phyloP scores from a whole-genome alignment of 345 rosid species.

The Citrus trifoliata region DNA sequence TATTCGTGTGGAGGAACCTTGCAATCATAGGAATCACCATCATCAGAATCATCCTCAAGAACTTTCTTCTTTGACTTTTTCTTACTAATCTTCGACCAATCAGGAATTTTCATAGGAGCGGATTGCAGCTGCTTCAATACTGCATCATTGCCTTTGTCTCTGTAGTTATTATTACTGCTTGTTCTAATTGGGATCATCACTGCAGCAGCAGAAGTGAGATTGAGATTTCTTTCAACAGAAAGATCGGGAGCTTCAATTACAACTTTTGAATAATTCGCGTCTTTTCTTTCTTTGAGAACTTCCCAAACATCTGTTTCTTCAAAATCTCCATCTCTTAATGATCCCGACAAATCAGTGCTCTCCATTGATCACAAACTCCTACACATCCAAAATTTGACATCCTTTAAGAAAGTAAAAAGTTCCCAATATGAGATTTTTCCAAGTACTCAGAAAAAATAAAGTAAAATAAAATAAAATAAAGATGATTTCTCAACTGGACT shows the following conservation, averaged over 20 bases:
- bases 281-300: slow-evolving; percentile 31
- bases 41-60: slow-evolving; percentile 19
- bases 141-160: slow-evolving; percentile 1
- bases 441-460: slow-evolving; percentile 1
- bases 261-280: slow-evolving; percentile 11
- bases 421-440: neutral
- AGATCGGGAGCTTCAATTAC: slow-evolving; percentile 22
- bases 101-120: slow-evolving; percentile 72
- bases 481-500: neutral
- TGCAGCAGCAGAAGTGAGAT: slow-evolving; percentile 32
- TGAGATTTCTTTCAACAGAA: slow-evolving; percentile 26
- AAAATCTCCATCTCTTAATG: slow-evolving; percentile 38
- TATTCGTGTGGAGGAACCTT: slow-evolving; percentile 74
- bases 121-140: slow-evolving; percentile 48
- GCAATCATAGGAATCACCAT: slow-evolving; percentile 24
- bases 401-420: neutral
- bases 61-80: slow-evolving; percentile 35
- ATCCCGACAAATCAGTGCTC: slow-evolving; percentile 36
- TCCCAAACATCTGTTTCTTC: slow-evolving; percentile 54
- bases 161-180: slow-evolving; percentile 10
- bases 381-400: neutral
- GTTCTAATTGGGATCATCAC: slow-evolving; percentile 46
- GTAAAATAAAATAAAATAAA: neutral
- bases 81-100: slow-evolving; percentile 51
- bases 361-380: slow-evolving; percentile 33